Evolutionary conservation across 2,329 filamentous ascomycete genomes (phyloP), one percentile per base, ranked within the genome.

Genomic region (Neocatenulostroma microsporum): DNA sequence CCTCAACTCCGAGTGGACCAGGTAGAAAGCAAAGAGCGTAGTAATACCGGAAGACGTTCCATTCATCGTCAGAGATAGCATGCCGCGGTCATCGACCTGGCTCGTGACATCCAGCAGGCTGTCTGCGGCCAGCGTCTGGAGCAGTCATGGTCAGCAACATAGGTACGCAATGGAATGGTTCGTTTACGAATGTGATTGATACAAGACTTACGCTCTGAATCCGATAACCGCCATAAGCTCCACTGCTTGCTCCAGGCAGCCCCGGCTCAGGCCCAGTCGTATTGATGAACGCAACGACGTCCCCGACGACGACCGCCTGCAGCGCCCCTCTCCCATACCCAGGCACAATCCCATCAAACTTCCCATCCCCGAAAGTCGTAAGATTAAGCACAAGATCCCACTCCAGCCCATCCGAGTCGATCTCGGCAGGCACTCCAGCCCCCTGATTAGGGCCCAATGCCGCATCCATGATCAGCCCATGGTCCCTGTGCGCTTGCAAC

Each of bases 361-460:
- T n/a, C n/a, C n/a, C n/a, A n/a, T n/a, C n/a, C n/a, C n/a, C n/a
- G n/a, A n/a, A n/a, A n/a, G n/a, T n/a, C n/a, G n/a, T n/a, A n/a
- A n/a, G n/a, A n/a, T n/a, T n/a, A n/a, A n/a, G n/a, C n/a, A n/a
- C 33, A 39, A 65, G 32, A 37, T 64, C 48, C 53, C 51, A 61
- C 36, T 52, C 40, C 8, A 62, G 48, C 0, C 62, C 64, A 4
- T 60, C 55, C 29, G 58, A 50, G 13, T 54, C 46, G 3, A 45
- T 39, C 13, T 46, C 39, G 12, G 56, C 50, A 1, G 68, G 68
- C 3, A 69, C 64, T 10, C 69, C 69, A 30, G 63, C 58, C 3
- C 68, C 69, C 45, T 69, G 63, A 40, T 67, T 68, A 0, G 68
- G 62, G 0, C 68, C 69, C 1, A 71, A 30, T 0, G 62, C 54